Evolutionary conservation across 495 filamentous ascomycete genomes (phyloP).

Genomic region (Penicillium paradoxum): DNA sequence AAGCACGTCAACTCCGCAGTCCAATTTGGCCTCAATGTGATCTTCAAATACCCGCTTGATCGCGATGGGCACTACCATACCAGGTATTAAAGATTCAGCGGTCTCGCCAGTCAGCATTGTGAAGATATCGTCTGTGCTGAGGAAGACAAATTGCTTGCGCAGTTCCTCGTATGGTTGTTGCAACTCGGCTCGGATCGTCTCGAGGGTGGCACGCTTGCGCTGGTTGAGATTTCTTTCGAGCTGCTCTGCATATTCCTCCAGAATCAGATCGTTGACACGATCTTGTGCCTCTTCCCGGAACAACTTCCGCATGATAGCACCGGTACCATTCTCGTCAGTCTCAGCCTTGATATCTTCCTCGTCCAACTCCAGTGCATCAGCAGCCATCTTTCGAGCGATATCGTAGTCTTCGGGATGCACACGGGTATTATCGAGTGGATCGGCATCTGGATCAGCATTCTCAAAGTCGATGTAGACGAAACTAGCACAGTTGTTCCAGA

Average conservation of each 20-base stretch:
- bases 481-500: conserved; percentile 95
- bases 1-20: conserved; percentile 88
- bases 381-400: conserved; percentile 93
- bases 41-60: conserved; percentile 85
- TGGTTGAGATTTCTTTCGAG: conserved; percentile 88
- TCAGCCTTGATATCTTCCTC: conserved; percentile 97
- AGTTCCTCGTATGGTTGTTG: conserved; percentile 92
- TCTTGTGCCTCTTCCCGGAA: conserved; percentile 88
- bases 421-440: conserved; percentile 92
- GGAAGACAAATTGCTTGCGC: conserved; percentile 68
- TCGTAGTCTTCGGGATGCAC: conserved; percentile 99
- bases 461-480: conserved; percentile 89
- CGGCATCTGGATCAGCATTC: conserved; percentile 65
- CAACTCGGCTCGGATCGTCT: conserved; percentile 91
- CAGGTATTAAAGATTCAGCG: conserved; percentile 68
- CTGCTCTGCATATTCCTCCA: conserved; percentile 96
- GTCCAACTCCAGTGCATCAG: conserved; percentile 91
- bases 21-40: conserved; percentile 86
- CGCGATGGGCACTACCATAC: conserved; percentile 87
- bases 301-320: conserved; percentile 86
- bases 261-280: conserved; percentile 89
- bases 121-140: conserved; percentile 79
- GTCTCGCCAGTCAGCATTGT: conserved; percentile 97
- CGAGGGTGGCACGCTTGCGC: conserved; percentile 90
- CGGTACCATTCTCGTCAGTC: conserved; percentile 77